phyloP scores from a whole-genome alignment of 1,284 basidiomycete genomes.

The Leccinum griseonigrum region DNA sequence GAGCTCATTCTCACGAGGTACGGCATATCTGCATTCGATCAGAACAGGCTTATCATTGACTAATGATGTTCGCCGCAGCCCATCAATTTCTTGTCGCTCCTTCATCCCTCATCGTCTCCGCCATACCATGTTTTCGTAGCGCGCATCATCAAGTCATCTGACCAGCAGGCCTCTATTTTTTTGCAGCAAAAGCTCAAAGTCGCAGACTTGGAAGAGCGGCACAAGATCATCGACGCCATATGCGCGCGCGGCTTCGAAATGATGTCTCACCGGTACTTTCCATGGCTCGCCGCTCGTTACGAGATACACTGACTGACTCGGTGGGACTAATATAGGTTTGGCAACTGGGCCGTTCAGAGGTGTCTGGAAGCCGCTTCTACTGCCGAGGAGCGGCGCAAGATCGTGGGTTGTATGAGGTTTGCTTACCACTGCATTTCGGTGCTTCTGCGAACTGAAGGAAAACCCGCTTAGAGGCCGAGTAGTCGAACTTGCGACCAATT shows the following conservation, averaged over 20 bases:
- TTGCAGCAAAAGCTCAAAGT: conserved; percentile 84
- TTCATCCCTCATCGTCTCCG: conserved; percentile 78
- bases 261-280: conserved; percentile 76
- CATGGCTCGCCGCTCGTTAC: conserved; percentile 1
- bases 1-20: conserved; percentile 39
- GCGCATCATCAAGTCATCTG: conserved; percentile 80
- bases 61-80: conserved; percentile 46
- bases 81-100: conserved; percentile 78
- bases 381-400: conserved; percentile 70
- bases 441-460: conserved; percentile 8
- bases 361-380: conserved; percentile 75
- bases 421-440: conserved; percentile 12
- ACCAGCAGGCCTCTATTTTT: conserved; percentile 86
- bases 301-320: conserved; percentile 15
- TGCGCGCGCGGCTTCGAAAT: conserved; percentile 79
- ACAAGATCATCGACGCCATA: conserved; percentile 80
- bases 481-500: conserved; percentile 80
- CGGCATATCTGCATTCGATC: conserved; percentile 13
- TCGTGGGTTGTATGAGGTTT: conserved; percentile 78
- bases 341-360: conserved; percentile 84
- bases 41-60: conserved; percentile 22
- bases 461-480: conserved; percentile 58
- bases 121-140: conserved; percentile 76
- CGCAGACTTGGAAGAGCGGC: conserved; percentile 71
- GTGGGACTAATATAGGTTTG: conserved; percentile 51